Evolutionary conservation across 106 monocot species (phyloP).

Genomic region (Dioscorea alata): DNA sequence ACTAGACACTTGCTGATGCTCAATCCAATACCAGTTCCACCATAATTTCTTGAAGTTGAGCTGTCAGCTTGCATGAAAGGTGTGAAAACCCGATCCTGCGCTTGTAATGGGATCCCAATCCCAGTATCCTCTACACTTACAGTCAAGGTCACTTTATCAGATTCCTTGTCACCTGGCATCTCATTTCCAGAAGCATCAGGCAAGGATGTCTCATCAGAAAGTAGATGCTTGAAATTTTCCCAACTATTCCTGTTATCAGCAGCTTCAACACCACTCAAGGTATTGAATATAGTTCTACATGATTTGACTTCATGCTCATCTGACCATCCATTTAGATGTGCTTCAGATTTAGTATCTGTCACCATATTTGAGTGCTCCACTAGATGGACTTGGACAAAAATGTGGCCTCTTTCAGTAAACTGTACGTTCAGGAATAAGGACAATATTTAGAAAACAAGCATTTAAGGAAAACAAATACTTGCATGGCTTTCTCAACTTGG

Average conservation of each 20-base stretch:
- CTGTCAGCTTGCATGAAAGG: slow-evolving; percentile 99
- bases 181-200: slow-evolving; percentile 20
- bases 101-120: slow-evolving; percentile 80
- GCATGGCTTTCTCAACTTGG: too few relatives aligned
- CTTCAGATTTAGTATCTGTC: slow-evolving; percentile 25
- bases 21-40: slow-evolving; percentile 96
- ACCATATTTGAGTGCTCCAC: slow-evolving; percentile 39
- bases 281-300: slow-evolving; percentile 25
- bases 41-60: slow-evolving; percentile 90
- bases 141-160: slow-evolving; percentile 47
- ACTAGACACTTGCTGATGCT: slow-evolving; percentile 97
- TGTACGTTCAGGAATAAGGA: slow-evolving; percentile 8
- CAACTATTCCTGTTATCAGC: slow-evolving; percentile 79
- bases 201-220: slow-evolving; percentile 27
- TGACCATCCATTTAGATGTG: slow-evolving; percentile 24
- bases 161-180: slow-evolving; percentile 7
- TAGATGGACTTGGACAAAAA: slow-evolving; percentile 87
- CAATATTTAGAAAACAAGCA: too few relatives aligned
- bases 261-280: slow-evolving; percentile 76
- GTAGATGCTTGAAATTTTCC: slow-evolving; percentile 62
- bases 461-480: too few relatives aligned
- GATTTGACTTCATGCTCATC: slow-evolving; percentile 10
- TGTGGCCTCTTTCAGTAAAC: slow-evolving; percentile 95
- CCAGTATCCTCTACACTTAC: slow-evolving; percentile 96
- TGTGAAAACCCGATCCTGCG: slow-evolving; percentile 84